Evolutionary conservation across 2,329 filamentous ascomycete species (phyloP).

Genomic region (Stemphylium lycopersici): DNA sequence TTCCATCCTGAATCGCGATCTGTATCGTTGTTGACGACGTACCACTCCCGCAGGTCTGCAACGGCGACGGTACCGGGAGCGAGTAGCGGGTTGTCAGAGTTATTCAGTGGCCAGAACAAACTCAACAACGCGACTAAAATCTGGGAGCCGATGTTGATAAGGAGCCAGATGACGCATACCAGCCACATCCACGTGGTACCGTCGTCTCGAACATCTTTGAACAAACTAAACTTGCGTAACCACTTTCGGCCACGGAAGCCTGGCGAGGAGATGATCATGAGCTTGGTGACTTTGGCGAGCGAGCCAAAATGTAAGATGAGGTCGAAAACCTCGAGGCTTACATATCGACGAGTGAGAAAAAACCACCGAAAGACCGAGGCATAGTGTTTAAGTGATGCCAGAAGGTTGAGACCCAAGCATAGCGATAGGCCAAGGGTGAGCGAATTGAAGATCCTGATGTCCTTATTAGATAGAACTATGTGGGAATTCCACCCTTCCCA

Average conservation of each 20-base stretch:
- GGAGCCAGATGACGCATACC: slow-evolving; percentile 40
- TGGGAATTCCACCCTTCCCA: slow-evolving; percentile 39
- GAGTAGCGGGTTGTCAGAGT: slow-evolving; percentile 36
- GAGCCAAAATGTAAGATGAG: slow-evolving; percentile 41
- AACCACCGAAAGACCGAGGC: slow-evolving; percentile 44
- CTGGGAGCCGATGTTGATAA: slow-evolving; percentile 43
- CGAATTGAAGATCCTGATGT: slow-evolving; percentile 43
- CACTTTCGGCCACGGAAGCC: slow-evolving; percentile 33
- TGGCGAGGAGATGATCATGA: slow-evolving; percentile 44
- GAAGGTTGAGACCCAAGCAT: slow-evolving; percentile 43
- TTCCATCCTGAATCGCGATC: not conserved
- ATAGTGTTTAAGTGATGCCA: slow-evolving; percentile 43
- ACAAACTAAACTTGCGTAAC: slow-evolving; percentile 33
- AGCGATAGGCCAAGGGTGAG: slow-evolving; percentile 43
- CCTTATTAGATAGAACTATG: slow-evolving; percentile 32
- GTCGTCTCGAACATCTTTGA: slow-evolving; percentile 40
- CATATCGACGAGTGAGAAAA: slow-evolving; percentile 39
- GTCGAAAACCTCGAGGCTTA: slow-evolving; percentile 44
- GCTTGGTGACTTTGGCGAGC: slow-evolving; percentile 41
- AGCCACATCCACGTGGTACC: slow-evolving; percentile 43
- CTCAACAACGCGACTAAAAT: slow-evolving; percentile 42
- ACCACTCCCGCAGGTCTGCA: slow-evolving; percentile 36
- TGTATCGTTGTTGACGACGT: slow-evolving; percentile 1
- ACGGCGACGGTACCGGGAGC: slow-evolving; percentile 34
- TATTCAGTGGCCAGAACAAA: slow-evolving; percentile 45